Conservation (phyloP, 2,329 filamentous ascomycete genomes). For the Didymella lethalis region DNA sequence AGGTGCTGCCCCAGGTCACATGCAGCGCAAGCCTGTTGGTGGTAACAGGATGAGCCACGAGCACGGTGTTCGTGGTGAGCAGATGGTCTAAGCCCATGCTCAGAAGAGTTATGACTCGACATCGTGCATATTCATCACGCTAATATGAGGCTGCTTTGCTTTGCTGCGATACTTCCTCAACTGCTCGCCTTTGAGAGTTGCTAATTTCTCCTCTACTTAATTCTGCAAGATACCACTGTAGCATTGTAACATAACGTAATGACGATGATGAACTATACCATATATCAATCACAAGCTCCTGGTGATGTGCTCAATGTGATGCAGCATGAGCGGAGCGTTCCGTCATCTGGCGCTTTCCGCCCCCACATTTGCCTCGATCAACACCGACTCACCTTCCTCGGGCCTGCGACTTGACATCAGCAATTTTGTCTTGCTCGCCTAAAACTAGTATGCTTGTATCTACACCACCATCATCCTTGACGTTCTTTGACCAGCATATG, state of each 20-base stretch:
- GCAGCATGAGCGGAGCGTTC: not conserved
- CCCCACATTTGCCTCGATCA: not conserved
- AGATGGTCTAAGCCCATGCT: slow-evolving; percentile 34
- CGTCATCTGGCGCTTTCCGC: not conserved
- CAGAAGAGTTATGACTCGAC: too few relatives aligned
- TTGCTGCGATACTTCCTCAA: not conserved
- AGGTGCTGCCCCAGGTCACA: slow-evolving; percentile 29
- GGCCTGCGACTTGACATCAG: not conserved
- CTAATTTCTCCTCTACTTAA: not conserved
- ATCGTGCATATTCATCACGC: not conserved
- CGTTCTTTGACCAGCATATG: not conserved
- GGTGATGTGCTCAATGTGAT: not conserved
- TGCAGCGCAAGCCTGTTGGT: slow-evolving; percentile 45
- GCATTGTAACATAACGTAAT: slow-evolving; percentile 2
- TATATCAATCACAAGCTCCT: not conserved
- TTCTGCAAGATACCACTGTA: slow-evolving; percentile 19
- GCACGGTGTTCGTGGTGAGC: slow-evolving; percentile 29
- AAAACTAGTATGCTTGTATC: not conserved
- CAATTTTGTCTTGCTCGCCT: not conserved
- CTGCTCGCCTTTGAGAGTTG: not conserved
- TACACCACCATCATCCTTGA: not conserved
- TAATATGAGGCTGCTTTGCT: not conserved
- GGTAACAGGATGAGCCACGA: slow-evolving; percentile 25
- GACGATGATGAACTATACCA: not conserved
- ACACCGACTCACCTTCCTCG: not conserved